Conservation (phyloP, 139 green algal genomes). For the Micractinium conductrix region DNA sequence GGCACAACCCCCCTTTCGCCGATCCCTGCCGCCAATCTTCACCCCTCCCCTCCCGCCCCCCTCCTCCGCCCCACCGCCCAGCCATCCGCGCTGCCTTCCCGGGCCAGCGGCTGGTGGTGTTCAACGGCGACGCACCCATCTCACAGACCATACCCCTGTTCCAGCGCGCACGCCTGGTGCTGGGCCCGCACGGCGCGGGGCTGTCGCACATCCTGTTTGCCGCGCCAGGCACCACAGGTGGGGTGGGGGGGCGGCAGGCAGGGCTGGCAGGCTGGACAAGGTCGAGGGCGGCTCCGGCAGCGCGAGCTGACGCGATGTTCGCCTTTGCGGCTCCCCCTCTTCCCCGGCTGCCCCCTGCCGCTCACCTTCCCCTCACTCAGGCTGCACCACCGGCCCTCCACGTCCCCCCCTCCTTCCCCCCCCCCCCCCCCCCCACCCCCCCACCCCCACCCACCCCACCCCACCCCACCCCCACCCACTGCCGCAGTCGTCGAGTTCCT, state of each 20-base stretch:
- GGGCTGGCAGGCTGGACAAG: background rate
- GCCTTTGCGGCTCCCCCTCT: background rate
- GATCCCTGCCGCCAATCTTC: too few species aligned
- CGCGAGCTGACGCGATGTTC: background rate
- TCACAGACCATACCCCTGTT: constrained; percentile 36
- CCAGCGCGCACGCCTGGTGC: constrained; percentile 36
- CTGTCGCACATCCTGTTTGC: constrained; percentile 50
- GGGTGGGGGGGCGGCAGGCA: too few species aligned
- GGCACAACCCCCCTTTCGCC: too few species aligned
- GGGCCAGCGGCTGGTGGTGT: constrained; percentile 25
- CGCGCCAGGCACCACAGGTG: constrained; percentile 41
- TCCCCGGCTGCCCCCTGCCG: too few species aligned
- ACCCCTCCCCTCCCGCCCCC: background rate
- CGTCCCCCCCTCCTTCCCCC: too few species aligned
- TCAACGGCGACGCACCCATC: background rate
- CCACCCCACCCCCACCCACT: background rate
- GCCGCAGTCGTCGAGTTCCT: constrained; percentile 44
- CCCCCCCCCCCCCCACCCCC: too few species aligned
- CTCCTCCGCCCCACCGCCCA: background rate
- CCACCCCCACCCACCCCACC: too few species aligned
- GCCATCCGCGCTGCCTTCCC: constrained; percentile 33
- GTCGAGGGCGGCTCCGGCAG: background rate
- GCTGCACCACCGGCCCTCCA: too few species aligned
- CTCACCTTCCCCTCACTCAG: too few species aligned
- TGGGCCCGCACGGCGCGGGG: constrained; percentile 49